Conservation (phyloP, 2,329 filamentous ascomycete species). For the Diaporthe helianthi region DNA sequence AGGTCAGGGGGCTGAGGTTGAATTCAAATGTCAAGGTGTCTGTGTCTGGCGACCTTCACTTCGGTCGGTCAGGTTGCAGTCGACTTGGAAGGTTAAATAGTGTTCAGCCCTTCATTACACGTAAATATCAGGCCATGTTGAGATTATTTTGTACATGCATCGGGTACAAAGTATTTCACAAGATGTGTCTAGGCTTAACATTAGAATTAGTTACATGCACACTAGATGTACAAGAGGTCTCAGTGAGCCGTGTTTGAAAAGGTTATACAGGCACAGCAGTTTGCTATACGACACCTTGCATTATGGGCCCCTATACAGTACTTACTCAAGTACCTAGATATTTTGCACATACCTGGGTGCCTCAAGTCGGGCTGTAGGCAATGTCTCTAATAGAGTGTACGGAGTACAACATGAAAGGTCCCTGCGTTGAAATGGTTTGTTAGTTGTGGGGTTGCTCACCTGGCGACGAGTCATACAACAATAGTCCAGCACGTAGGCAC, state of each 20-base stretch:
- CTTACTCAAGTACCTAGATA: no score
- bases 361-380: no score
- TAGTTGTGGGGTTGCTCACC: conserved; percentile 8
- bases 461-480: conserved; percentile 11
- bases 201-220: background rate
- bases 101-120: conserved; percentile 9
- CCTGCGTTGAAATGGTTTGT: background rate
- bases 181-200: no score
- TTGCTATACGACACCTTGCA: background rate
- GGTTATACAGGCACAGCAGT: conserved; percentile 2
- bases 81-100: conserved; percentile 7
- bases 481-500: background rate
- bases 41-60: background rate
- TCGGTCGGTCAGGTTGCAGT: background rate
- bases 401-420: background rate
- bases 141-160: background rate
- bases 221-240: background rate
- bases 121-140: background rate
- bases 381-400: background rate
- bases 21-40: background rate
- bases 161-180: background rate
- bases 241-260: background rate
- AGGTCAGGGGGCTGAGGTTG: conserved; percentile 4
- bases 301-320: background rate
- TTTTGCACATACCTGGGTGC: background rate